Conservation (phyloP, 768 basidiomycete species). For the Lentinula lateritia region DNA sequence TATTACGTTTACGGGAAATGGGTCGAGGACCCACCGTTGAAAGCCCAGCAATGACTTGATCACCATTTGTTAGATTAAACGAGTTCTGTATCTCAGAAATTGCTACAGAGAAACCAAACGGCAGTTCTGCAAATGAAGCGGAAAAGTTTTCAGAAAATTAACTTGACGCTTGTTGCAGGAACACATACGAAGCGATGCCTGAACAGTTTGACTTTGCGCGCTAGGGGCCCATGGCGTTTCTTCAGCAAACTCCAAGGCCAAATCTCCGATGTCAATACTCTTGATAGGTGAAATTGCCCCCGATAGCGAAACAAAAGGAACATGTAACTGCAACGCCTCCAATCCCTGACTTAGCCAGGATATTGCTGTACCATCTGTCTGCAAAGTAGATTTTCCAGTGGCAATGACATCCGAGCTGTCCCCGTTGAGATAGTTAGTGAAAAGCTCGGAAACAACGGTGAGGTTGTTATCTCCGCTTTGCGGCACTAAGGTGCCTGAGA, state of each 20-base stretch:
- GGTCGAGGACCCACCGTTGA: conserved; percentile 38
- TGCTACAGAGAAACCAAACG: conserved; percentile 61
- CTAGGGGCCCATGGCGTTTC: conserved; percentile 51
- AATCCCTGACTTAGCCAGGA: conserved; percentile 67
- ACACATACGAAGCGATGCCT: conserved; percentile 48
- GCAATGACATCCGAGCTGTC: conserved; percentile 54
- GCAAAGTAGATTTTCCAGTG: conserved; percentile 51
- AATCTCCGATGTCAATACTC: conserved; percentile 54
- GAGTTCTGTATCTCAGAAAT: conserved; percentile 60
- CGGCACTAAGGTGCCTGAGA: conserved; percentile 50
- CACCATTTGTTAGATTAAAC: conserved; percentile 56
- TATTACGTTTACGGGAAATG: not conserved
- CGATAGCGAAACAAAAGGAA: conserved; percentile 50
- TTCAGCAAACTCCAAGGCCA: conserved; percentile 52
- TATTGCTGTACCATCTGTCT: conserved; percentile 48
- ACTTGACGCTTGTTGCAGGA: not conserved
- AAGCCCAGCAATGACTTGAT: conserved; percentile 48
- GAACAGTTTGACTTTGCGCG: conserved; percentile 53
- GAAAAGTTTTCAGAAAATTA: conserved; percentile 5
- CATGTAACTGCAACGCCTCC: conserved; percentile 47
- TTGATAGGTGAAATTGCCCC: conserved; percentile 57
- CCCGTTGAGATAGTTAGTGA: conserved; percentile 69
- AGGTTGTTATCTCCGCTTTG: conserved; percentile 44
- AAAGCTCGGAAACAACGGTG: conserved; percentile 50
- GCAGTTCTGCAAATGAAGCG: conserved; percentile 38